These are phyloP conservation scores for Mycena pura DNA, from an alignment of 768 basidiomycete species.

Conservation along the genomic window DNA sequence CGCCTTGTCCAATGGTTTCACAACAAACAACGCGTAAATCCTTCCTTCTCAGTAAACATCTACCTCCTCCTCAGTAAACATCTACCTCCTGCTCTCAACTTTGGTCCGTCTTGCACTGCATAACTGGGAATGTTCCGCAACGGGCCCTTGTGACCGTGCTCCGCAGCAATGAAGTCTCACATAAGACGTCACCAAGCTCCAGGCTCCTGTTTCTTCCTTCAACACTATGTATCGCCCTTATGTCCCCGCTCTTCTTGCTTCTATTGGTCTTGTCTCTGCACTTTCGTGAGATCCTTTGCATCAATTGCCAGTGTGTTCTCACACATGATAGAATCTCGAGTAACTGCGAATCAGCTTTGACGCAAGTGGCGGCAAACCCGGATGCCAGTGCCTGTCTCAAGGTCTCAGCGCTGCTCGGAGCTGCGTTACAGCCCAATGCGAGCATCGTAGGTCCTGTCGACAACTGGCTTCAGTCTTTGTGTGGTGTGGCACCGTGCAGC, in stretches of 20 bases:
- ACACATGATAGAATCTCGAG: conserved; percentile 7
- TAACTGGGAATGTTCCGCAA: too few species aligned
- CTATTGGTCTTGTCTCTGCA: conserved; percentile 19
- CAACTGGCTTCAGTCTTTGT: conserved; percentile 58
- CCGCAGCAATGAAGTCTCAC: background rate
- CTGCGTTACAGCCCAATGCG: conserved; percentile 23
- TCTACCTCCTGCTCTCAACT: conserved; percentile 19
- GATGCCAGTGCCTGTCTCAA: conserved; percentile 26
- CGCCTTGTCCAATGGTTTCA: too few species aligned
- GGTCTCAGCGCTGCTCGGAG: conserved; percentile 6
- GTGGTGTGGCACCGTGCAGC: conserved; percentile 53
- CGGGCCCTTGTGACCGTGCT: too few species aligned
- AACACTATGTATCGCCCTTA: conserved; percentile 18
- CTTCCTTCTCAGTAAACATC: too few species aligned
- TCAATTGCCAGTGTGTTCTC: background rate
- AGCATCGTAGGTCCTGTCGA: conserved; percentile 51
- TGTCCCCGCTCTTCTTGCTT: conserved; percentile 14
- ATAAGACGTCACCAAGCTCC: background rate
- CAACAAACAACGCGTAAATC: too few species aligned
- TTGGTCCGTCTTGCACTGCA: conserved; percentile 16
- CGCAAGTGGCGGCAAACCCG: conserved; percentile 4
- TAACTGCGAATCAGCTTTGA: conserved; percentile 14
- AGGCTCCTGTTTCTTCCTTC: background rate
- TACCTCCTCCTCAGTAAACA: too few species aligned
- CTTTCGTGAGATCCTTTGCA: conserved; percentile 4